These are phyloP conservation scores for Elsinoe arachidis DNA, from an alignment of 2,329 filamentous ascomycete genomes.

Conservation along the genomic window DNA sequence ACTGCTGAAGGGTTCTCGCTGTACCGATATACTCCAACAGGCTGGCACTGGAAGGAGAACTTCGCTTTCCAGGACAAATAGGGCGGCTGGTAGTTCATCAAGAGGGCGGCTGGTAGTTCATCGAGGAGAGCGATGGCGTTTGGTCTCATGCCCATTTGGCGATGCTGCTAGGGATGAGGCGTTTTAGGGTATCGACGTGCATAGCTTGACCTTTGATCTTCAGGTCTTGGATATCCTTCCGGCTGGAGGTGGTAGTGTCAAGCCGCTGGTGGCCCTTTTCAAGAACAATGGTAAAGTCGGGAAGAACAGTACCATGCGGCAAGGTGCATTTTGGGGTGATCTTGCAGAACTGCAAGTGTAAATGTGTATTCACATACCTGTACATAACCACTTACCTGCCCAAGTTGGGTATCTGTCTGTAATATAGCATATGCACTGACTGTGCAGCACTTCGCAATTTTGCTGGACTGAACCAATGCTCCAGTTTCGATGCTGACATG, in stretches of 20 bases:
- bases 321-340: conserved; percentile 32
- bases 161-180: conserved; percentile 27
- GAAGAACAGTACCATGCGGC: conserved; percentile 29
- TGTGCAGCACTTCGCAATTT: conserved; percentile 23
- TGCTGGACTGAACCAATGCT: conserved; percentile 30
- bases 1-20: conserved; percentile 32
- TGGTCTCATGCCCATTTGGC: conserved; percentile 26
- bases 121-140: neutral
- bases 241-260: conserved; percentile 30
- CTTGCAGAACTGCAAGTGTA: conserved; percentile 33
- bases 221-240: conserved; percentile 23
- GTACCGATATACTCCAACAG: conserved; percentile 35
- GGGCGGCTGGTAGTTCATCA: neutral
- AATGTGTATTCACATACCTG: conserved; percentile 6
- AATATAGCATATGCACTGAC: conserved; percentile 26
- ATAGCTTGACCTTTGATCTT: conserved; percentile 26
- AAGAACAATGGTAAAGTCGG: conserved; percentile 40
- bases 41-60: conserved; percentile 32
- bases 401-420: conserved; percentile 34
- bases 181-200: conserved; percentile 26
- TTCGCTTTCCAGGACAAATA: conserved; percentile 26
- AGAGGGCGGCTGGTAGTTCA: neutral
- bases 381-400: conserved; percentile 29
- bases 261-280: conserved; percentile 30
- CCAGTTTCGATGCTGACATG: conserved; percentile 38